Evolutionary conservation across 805 yeast species (phyloP).

Genomic region (Spathaspora sp.): DNA sequence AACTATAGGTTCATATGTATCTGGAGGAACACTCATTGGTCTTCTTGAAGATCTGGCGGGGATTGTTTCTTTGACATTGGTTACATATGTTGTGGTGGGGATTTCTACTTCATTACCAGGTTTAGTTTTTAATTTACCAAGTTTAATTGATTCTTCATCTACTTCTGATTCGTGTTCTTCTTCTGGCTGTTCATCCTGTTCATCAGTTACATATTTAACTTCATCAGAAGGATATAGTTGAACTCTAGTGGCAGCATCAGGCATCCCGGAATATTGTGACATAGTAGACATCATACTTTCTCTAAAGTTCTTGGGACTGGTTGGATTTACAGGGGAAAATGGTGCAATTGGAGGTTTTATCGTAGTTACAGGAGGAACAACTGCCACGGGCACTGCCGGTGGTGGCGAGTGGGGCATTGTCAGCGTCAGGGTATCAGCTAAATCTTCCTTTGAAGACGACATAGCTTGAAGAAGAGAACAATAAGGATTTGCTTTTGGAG

Average conservation of each 20-base stretch:
- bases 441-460: background rate
- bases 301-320: slow-evolving; percentile 5
- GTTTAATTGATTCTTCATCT: slow-evolving; percentile 8
- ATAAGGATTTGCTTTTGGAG: background rate
- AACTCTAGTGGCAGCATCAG: background rate
- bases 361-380: background rate
- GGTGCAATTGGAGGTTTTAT: background rate
- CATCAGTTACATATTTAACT: background rate
- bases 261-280: slow-evolving; percentile 16
- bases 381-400: background rate
- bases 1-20: slow-evolving; percentile 1
- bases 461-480: background rate
- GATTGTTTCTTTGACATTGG: slow-evolving; percentile 31
- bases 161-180: background rate
- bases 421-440: background rate
- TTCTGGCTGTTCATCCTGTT: background rate
- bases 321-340: background rate
- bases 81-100: slow-evolving; percentile 30
- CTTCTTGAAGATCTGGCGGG: slow-evolving; percentile 39
- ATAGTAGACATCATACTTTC: slow-evolving; percentile 17
- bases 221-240: background rate
- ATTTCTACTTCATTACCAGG: slow-evolving; percentile 1
- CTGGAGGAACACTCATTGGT: slow-evolving; percentile 23
- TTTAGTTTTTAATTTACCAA: slow-evolving; percentile 12
- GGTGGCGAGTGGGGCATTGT: background rate